Evolutionary conservation across 306 rosid genomes (phyloP).

Genomic region (Comarum palustre): DNA sequence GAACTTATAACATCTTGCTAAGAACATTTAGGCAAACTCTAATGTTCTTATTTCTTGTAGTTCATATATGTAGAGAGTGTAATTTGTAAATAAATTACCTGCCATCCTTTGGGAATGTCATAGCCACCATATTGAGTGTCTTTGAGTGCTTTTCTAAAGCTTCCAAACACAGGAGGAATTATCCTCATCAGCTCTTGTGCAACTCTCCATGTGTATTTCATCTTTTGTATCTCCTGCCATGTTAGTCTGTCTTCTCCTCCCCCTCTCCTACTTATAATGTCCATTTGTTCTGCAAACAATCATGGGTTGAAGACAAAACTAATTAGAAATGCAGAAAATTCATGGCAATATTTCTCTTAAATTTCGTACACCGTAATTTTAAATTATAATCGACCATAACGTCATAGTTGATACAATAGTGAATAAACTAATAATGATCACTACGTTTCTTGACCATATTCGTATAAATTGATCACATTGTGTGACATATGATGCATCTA

Average conservation of each 20-base stretch:
- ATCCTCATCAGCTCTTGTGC: constrained; percentile 53
- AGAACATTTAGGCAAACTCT: neutral
- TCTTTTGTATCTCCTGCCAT: constrained; percentile 50
- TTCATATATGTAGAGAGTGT: too few species aligned
- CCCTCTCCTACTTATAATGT: constrained; percentile 38
- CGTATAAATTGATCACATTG: neutral
- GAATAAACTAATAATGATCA: neutral
- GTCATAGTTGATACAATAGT: neutral
- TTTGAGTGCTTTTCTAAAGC: constrained; percentile 41
- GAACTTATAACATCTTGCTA: too few species aligned
- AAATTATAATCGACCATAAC: too few species aligned
- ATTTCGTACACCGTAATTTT: too few species aligned
- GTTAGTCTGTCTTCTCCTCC: constrained; percentile 35
- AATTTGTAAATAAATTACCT: constrained; percentile 21
- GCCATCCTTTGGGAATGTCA: constrained; percentile 59
- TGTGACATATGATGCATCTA: neutral
- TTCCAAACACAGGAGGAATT: constrained; percentile 47
- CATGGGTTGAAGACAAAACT: too few species aligned
- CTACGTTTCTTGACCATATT: neutral
- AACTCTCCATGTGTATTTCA: constrained; percentile 61
- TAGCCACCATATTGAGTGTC: constrained; percentile 41
- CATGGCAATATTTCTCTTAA: too few species aligned
- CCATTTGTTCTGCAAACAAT: constrained; percentile 36
- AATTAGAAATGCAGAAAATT: too few species aligned
- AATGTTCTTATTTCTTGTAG: too few species aligned